A percentile compares a stretch with the other conserved stretches of the same genome.
Evolutionary conservation across 129 eudicot genomes (phyloP).

Genomic region (Erigeron canadensis): DNA sequence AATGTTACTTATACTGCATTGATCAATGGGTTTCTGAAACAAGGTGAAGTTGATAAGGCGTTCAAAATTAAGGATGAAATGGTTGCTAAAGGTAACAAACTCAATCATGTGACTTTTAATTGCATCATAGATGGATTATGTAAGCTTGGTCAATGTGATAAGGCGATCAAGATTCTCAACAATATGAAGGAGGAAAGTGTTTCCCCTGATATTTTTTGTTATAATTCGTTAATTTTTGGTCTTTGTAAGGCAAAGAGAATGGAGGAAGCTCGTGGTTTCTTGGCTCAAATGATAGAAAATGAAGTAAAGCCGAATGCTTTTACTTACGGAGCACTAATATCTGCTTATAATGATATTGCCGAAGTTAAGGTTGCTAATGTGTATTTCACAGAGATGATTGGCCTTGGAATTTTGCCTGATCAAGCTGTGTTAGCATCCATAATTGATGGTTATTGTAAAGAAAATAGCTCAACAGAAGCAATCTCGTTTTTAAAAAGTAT

Average conservation of each 20-base stretch:
- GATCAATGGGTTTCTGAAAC: constrained; percentile 73
- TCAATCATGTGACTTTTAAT: constrained; percentile 34
- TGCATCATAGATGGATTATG: constrained; percentile 33
- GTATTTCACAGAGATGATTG: constrained; percentile 39
- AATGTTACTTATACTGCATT: constrained; percentile 50
- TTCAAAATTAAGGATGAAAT: constrained; percentile 37
- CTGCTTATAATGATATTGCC: constrained; percentile 29
- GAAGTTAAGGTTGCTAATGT: constrained; percentile 33
- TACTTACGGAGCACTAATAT: constrained; percentile 43
- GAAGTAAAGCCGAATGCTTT: constrained; percentile 37
- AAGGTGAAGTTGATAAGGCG: constrained; percentile 65
- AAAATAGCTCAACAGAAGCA: constrained; percentile 29
- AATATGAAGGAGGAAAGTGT: constrained; percentile 32
- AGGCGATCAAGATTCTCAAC: constrained; percentile 27
- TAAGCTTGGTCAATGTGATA: constrained; percentile 22
- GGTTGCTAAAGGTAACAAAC: constrained; percentile 17
- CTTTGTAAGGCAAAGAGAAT: constrained; percentile 36
- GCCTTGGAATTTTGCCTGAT: constrained; percentile 37
- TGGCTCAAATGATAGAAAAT: constrained; percentile 33
- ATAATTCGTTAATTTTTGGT: constrained; percentile 34
- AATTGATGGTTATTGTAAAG: constrained; percentile 40
- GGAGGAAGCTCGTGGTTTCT: constrained; percentile 36
- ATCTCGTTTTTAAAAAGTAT: constrained; percentile 21
- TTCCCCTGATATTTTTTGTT: constrained; percentile 27
- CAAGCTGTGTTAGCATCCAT: constrained; percentile 38